Evolutionary conservation across 2,329 filamentous ascomycete species (phyloP).

Genomic region (Endoconidiophora laricicola): DNA sequence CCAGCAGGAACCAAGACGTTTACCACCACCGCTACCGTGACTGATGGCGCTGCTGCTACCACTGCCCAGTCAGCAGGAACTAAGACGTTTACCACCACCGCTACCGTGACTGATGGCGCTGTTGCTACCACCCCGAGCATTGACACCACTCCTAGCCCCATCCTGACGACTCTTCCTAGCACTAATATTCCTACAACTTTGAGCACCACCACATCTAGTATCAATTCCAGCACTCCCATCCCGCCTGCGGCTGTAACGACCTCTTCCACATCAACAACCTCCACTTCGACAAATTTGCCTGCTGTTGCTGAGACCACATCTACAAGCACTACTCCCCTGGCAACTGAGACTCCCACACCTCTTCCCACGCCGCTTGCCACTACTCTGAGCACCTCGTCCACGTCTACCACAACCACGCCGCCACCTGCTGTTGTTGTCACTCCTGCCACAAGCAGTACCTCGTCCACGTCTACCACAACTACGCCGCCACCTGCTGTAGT

Average conservation of each 20-base stretch:
- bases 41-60: neutral
- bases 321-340: constrained; percentile 3
- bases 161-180: constrained; percentile 4
- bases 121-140: neutral
- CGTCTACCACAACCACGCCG: constrained; percentile 12
- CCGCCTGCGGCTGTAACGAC: neutral
- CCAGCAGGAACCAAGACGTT: neutral
- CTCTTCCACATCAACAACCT: constrained; percentile 10
- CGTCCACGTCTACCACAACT: constrained; percentile 12
- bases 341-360: constrained; percentile 10
- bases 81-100: neutral
- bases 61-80: neutral
- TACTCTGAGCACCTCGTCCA: constrained; percentile 4
- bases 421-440: neutral
- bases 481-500: constrained; percentile 6
- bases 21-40: constrained; percentile 3
- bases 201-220: constrained; percentile 7
- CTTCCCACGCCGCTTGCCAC: neutral
- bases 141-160: constrained; percentile 6
- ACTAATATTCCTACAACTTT: constrained; percentile 4
- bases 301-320: neutral
- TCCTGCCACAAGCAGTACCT: constrained; percentile 1
- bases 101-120: neutral
- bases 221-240: neutral
- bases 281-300: constrained; percentile 6